A percentile compares a stretch with the other conserved stretches of the same genome.
Conservation (phyloP, 1,284 basidiomycete species). For the Volvariella surrecta region DNA sequence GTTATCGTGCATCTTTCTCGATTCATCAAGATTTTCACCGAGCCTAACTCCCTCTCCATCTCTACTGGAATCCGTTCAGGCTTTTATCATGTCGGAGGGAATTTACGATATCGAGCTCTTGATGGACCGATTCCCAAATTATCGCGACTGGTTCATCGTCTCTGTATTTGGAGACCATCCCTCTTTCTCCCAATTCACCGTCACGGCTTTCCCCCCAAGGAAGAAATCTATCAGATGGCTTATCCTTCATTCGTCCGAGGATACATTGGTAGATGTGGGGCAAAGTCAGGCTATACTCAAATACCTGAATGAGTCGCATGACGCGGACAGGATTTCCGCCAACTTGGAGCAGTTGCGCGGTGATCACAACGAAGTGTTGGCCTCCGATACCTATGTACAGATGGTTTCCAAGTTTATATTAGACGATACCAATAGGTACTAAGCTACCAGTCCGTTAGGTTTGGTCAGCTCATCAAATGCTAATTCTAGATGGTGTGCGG, state of each 20-base stretch:
- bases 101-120: conserved; percentile 67
- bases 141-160: conserved; percentile 59
- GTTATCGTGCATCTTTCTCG: conserved; percentile 59
- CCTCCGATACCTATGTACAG: conserved; percentile 34
- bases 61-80: conserved; percentile 42
- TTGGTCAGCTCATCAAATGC: conserved; percentile 26
- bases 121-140: conserved; percentile 50
- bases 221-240: conserved; percentile 47
- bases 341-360: conserved; percentile 37
- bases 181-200: conserved; percentile 44
- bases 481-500: conserved; percentile 55
- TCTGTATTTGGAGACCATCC: conserved; percentile 43
- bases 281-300: conserved; percentile 54
- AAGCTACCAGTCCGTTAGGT: conserved; percentile 1
- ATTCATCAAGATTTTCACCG: conserved; percentile 32
- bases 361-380: conserved; percentile 52
- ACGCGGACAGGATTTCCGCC: conserved; percentile 14
- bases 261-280: conserved; percentile 52
- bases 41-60: conserved; percentile 35
- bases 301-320: conserved; percentile 33
- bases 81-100: conserved; percentile 59
- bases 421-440: not conserved
- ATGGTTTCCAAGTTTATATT: conserved; percentile 37
- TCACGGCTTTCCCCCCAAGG: conserved; percentile 29
- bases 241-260: conserved; percentile 64